Evolutionary conservation across 257 asterid species (phyloP).

Genomic region (Gentiana dahurica): DNA sequence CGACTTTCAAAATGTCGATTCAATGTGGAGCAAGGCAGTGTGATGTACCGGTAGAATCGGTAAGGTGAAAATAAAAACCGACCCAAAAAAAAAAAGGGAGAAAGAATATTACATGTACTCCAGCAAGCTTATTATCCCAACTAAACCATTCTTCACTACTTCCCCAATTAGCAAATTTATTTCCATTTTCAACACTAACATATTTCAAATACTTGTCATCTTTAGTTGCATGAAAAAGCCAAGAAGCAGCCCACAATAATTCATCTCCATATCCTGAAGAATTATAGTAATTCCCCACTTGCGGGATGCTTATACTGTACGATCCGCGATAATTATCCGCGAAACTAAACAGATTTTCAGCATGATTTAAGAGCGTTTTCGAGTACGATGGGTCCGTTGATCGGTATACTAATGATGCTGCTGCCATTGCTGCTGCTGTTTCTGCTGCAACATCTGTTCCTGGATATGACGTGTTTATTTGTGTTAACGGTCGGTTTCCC

Average conservation of each 20-base stretch:
- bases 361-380: constrained; percentile 32
- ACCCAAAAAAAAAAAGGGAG: too few relatives aligned
- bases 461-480: constrained; percentile 41
- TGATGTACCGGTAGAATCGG: too few relatives aligned
- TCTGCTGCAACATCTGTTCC: constrained; percentile 73
- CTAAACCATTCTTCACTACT: constrained; percentile 38
- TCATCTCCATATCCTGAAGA: constrained; percentile 61
- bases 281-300: constrained; percentile 36
- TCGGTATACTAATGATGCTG: constrained; percentile 50
- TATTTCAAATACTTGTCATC: constrained; percentile 30
- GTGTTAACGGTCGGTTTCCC: constrained; percentile 27
- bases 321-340: constrained; percentile 45
- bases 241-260: constrained; percentile 67
- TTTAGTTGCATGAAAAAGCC: constrained; percentile 59
- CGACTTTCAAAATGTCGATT: too few relatives aligned
- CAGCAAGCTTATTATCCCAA: constrained; percentile 61
- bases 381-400: constrained; percentile 30
- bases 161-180: constrained; percentile 44
- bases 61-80: too few relatives aligned
- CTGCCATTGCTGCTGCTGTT: constrained; percentile 70
- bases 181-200: constrained; percentile 29
- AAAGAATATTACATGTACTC: constrained; percentile 33
- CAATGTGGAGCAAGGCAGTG: too few relatives aligned
- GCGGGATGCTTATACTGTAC: constrained; percentile 40
- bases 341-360: constrained; percentile 37